Conservation (phyloP, 208 protist species). For the Acanthamoeba royreba region DNA sequence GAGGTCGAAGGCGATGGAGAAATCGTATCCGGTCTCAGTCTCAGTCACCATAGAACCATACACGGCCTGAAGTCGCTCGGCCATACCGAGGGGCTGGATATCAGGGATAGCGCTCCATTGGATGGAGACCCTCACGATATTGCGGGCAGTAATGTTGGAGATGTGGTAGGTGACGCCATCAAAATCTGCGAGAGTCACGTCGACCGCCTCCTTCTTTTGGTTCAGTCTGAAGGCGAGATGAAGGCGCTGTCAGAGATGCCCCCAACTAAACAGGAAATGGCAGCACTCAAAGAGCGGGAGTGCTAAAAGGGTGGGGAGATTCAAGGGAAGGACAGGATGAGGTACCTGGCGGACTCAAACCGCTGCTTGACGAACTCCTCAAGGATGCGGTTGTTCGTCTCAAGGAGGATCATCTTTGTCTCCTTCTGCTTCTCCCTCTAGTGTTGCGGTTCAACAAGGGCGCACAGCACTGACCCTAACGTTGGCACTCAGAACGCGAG, state of each 20-base stretch:
- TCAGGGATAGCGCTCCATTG: constrained; percentile 32
- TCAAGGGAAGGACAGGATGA: no score
- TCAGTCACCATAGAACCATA: constrained; percentile 60
- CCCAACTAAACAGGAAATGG: no score
- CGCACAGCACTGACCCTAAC: no score
- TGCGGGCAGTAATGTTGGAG: not conserved
- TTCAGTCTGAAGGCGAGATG: no score
- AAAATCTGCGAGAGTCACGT: constrained; percentile 70
- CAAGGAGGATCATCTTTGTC: not conserved
- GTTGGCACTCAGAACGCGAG: no score
- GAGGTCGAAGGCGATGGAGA: constrained; percentile 37
- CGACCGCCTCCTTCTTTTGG: constrained; percentile 42
- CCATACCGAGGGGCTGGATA: constrained; percentile 31
- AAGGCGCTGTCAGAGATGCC: no score
- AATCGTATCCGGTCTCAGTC: constrained; percentile 56
- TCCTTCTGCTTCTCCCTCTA: no score
- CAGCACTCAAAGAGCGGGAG: no score
- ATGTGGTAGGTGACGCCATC: constrained; percentile 73
- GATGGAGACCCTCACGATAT: constrained; percentile 59
- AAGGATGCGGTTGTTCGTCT: not conserved
- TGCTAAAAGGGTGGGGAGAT: no score
- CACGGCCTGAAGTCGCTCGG: not conserved
- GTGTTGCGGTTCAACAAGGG: no score
- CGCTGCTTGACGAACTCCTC: not conserved
- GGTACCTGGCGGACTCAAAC: not conserved